A percentile compares a stretch with the other conserved stretches of the same genome.
Conservation (phyloP, 371 early-diverging fungal genomes). For the Actinomucor elegans region DNA sequence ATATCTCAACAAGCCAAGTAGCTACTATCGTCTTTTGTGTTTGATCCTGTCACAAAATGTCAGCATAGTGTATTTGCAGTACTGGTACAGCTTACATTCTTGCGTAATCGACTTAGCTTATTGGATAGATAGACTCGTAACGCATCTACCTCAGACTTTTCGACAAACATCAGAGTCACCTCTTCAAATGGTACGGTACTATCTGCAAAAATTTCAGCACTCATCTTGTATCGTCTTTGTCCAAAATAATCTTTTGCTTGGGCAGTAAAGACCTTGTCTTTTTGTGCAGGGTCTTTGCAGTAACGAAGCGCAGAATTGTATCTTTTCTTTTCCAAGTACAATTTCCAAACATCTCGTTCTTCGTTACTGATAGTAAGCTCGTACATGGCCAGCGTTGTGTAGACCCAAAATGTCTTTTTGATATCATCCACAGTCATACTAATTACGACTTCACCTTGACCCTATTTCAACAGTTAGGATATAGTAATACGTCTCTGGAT, state of each 20-base stretch:
- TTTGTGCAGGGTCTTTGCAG: constrained; percentile 78
- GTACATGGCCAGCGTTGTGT: constrained; percentile 73
- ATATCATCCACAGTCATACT: constrained; percentile 74
- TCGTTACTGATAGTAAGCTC: constrained; percentile 89
- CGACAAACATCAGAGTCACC: constrained; percentile 81
- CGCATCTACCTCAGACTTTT: constrained; percentile 71
- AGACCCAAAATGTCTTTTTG: constrained; percentile 90
- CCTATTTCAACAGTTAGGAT: constrained; percentile 21
- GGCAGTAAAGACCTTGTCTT: constrained; percentile 76
- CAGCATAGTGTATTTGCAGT: too few relatives aligned
- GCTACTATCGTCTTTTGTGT: constrained; percentile 81
- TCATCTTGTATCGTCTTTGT: constrained; percentile 69
- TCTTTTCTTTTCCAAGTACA: constrained; percentile 73
- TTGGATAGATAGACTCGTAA: constrained; percentile 75
- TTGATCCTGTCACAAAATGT: too few relatives aligned
- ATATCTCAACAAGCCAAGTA: constrained; percentile 90
- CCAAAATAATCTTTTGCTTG: constrained; percentile 88
- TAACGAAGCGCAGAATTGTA: constrained; percentile 79
- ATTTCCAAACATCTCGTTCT: constrained; percentile 90
- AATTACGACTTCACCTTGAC: constrained; percentile 54
- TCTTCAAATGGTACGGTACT: constrained; percentile 85
- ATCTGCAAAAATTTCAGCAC: constrained; percentile 87
- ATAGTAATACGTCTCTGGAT: too few relatives aligned
- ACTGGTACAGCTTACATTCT: constrained; percentile 51
- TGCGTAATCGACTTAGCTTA: constrained; percentile 63